Conservation (phyloP, 2,329 filamentous ascomycete genomes). For the Exophiala xenobiotica region DNA sequence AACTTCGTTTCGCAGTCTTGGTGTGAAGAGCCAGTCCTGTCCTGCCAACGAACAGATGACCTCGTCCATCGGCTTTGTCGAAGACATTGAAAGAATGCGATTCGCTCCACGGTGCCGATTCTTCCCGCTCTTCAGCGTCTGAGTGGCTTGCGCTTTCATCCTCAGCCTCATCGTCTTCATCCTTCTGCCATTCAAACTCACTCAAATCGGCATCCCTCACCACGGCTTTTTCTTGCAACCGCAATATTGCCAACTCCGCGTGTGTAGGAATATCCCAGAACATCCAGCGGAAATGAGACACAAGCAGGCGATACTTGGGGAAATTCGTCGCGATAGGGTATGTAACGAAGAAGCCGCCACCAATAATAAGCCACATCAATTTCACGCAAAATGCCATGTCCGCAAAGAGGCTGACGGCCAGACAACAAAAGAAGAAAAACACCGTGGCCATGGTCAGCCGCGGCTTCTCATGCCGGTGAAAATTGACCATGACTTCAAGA, state of each 20-base stretch:
- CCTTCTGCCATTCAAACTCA: constrained; percentile 12
- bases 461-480: constrained; percentile 40
- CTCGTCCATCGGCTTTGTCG: constrained; percentile 8
- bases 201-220: constrained; percentile 11
- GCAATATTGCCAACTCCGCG: constrained; percentile 25
- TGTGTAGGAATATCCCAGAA: constrained; percentile 43
- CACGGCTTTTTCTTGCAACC: constrained; percentile 24
- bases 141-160: neutral
- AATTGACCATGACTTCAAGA: constrained; percentile 39
- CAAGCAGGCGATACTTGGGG: constrained; percentile 39
- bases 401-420: constrained; percentile 33
- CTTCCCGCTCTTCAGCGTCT: no score
- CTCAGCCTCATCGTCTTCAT: constrained; percentile 1
- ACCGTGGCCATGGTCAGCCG: constrained; percentile 36
- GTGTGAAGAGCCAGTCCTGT: constrained; percentile 4
- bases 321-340: constrained; percentile 38
- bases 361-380: constrained; percentile 36
- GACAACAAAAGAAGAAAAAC: constrained; percentile 37
- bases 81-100: constrained; percentile 10
- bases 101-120: neutral
- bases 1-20: constrained; percentile 1
- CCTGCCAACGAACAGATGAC: constrained; percentile 9
- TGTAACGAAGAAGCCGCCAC: constrained; percentile 39
- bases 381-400: constrained; percentile 40
- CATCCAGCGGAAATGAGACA: constrained; percentile 38